Conservation (phyloP, 305 asterid genomes). For the Fraxinus floribunda region DNA sequence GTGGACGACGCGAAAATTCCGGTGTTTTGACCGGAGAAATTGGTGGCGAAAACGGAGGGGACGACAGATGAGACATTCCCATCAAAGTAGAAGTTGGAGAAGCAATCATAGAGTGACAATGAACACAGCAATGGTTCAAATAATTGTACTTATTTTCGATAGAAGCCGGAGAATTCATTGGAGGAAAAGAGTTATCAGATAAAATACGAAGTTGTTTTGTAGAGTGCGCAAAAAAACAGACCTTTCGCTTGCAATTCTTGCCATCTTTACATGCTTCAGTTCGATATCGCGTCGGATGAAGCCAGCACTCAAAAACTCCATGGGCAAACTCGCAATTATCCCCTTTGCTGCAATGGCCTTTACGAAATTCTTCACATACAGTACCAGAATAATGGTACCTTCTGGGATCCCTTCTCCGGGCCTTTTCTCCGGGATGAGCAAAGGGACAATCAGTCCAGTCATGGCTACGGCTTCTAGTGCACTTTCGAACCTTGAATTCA, state of each 20-base stretch:
- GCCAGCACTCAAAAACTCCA: conserved; percentile 85
- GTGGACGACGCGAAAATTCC: background rate
- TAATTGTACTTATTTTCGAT: conserved; percentile 23
- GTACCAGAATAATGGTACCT: conserved; percentile 63
- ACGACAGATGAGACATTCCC: conserved; percentile 38
- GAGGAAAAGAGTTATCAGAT: conserved; percentile 28
- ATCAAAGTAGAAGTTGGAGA: conserved; percentile 67
- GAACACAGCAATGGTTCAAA: conserved; percentile 49
- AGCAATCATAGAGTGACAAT: conserved; percentile 51
- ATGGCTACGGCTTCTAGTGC: conserved; percentile 84
- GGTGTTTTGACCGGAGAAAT: conserved; percentile 38
- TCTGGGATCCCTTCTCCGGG: conserved; percentile 76
- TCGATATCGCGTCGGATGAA: conserved; percentile 72
- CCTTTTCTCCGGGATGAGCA: conserved; percentile 89
- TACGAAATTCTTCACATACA: conserved; percentile 66
- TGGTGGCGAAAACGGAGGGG: conserved; percentile 37
- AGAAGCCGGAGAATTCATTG: background rate
- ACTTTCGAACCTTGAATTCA: conserved; percentile 79
- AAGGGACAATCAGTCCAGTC: conserved; percentile 98
- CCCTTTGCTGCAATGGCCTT: conserved; percentile 57
- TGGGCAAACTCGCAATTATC: conserved; percentile 78
- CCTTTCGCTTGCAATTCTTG: conserved; percentile 67
- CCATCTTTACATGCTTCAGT: conserved; percentile 91
- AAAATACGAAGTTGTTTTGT: conserved; percentile 65
- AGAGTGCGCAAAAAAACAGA: conserved; percentile 79